Evolutionary conservation across 2,329 filamentous ascomycete species (phyloP).

Genomic region (Diaporthe batatas): DNA sequence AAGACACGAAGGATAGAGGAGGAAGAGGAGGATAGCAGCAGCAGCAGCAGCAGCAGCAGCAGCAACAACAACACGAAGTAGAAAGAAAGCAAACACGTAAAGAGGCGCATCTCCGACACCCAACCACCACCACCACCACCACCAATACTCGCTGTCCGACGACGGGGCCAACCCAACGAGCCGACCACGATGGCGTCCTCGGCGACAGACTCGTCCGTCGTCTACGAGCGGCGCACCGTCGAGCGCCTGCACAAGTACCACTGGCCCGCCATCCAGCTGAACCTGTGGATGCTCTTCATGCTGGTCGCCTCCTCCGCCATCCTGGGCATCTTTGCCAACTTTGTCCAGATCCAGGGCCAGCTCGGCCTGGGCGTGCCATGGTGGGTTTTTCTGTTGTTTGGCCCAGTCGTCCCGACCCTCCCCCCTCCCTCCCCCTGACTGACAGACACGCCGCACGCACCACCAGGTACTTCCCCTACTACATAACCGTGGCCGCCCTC

Average conservation of each 20-base stretch:
- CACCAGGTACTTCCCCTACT: constrained; percentile 80
- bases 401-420: too few species aligned
- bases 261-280: constrained; percentile 77
- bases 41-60: too few species aligned
- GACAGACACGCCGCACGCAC: too few species aligned
- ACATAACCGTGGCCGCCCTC: constrained; percentile 70
- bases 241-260: constrained; percentile 71
- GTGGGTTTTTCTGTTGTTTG: too few species aligned
- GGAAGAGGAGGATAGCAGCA: not conserved
- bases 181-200: constrained; percentile 53
- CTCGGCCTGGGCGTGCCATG: constrained; percentile 70
- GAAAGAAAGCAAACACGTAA: too few species aligned
- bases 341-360: constrained; percentile 70
- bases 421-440: too few species aligned
- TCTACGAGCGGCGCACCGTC: constrained; percentile 58
- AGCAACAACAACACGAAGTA: accelerated
- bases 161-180: not conserved
- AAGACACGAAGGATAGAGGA: not conserved
- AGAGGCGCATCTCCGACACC: not conserved
- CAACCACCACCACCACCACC: not conserved
- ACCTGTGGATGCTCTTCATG: constrained; percentile 77
- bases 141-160: not conserved
- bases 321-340: constrained; percentile 72
- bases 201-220: constrained; percentile 56
- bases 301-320: constrained; percentile 69